These are phyloP conservation scores for Lachnellula suecica DNA, from an alignment of 2,329 filamentous ascomycete genomes.

Conservation along the genomic window DNA sequence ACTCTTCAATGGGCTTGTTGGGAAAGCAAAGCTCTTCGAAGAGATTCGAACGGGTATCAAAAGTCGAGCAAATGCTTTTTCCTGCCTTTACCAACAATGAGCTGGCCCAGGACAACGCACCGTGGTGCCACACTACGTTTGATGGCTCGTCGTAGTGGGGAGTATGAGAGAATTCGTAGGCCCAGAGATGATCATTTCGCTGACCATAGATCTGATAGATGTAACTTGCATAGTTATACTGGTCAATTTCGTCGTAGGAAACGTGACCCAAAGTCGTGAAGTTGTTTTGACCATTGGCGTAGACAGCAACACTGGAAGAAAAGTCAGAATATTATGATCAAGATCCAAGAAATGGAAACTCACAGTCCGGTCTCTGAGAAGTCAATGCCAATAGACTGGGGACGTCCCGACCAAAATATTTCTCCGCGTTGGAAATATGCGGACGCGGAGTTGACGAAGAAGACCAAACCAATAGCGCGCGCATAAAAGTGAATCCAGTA, in stretches of 20 bases:
- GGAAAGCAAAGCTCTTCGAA: conserved; percentile 4
- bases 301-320: conserved; percentile 9
- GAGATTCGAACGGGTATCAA: too few relatives aligned
- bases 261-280: conserved; percentile 6
- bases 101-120: too few relatives aligned
- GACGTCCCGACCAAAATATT: conserved; percentile 14
- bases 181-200: too few relatives aligned
- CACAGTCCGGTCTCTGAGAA: conserved; percentile 5
- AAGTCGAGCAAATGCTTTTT: too few relatives aligned
- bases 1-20: too few relatives aligned
- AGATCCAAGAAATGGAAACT: background rate
- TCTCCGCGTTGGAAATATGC: conserved; percentile 2
- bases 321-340: background rate
- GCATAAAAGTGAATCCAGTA: too few relatives aligned
- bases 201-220: conserved; percentile 5
- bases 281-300: conserved; percentile 9
- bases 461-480: too few relatives aligned
- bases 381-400: conserved; percentile 17
- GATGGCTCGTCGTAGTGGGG: too few relatives aligned
- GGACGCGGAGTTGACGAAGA: background rate
- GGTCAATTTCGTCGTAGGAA: background rate
- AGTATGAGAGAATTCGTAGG: too few relatives aligned
- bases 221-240: conserved; percentile 4
- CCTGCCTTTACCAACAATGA: too few relatives aligned
- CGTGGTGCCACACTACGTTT: too few relatives aligned